These are phyloP conservation scores for Colletotrichum sp. DNA, from an alignment of 2,329 filamentous ascomycete species.

Conservation along the genomic window DNA sequence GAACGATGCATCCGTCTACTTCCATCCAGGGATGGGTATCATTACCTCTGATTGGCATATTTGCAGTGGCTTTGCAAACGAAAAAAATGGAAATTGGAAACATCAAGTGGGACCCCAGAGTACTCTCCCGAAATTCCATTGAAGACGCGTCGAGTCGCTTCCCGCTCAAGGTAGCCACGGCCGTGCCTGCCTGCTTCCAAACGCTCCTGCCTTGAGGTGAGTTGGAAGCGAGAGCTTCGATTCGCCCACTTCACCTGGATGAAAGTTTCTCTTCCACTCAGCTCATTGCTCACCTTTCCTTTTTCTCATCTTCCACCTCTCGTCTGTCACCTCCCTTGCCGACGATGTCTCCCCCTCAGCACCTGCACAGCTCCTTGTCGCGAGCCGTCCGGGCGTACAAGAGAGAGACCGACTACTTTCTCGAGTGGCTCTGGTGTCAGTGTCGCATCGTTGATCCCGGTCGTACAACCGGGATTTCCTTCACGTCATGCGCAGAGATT, in stretches of 20 bases:
- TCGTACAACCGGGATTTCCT: neutral
- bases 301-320: no score
- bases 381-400: neutral
- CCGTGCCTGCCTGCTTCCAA: neutral
- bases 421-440: neutral
- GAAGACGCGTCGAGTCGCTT: neutral
- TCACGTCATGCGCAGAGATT: neutral
- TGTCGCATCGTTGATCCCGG: no score
- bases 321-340: no score
- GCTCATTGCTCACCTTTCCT: no score
- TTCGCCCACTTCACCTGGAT: neutral
- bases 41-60: neutral
- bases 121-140: no score
- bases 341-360: neutral
- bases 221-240: neutral
- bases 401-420: neutral
- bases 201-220: neutral
- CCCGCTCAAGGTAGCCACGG: neutral
- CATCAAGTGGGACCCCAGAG: no score
- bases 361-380: neutral
- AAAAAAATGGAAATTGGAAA: no score
- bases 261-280: neutral
- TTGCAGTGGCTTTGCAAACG: neutral
- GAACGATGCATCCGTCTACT: neutral
- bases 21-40: neutral